Percentiles rank a stretch among this genome's conserved stretches.
Conservation (phyloP, 495 filamentous ascomycete genomes). For the Immersiella caudata region DNA sequence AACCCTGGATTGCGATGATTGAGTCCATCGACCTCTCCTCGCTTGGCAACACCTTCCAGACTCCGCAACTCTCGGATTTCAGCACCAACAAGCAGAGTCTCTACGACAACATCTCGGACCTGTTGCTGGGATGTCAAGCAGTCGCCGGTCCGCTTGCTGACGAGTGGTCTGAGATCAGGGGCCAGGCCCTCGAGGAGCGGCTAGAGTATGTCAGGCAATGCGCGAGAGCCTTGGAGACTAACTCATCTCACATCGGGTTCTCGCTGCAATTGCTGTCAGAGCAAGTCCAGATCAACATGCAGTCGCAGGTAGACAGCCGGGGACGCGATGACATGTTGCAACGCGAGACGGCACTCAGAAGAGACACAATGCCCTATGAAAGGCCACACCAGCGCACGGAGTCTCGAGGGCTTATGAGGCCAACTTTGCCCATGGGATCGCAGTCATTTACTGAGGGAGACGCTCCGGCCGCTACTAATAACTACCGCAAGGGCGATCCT, state of each 20-base stretch:
- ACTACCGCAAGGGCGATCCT: slow-evolving; percentile 67
- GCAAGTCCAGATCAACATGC: slow-evolving; percentile 59
- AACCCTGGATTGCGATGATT: slow-evolving; percentile 81
- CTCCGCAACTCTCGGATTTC: slow-evolving; percentile 85
- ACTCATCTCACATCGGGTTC: slow-evolving; percentile 83
- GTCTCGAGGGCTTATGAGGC: slow-evolving; percentile 47
- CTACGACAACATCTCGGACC: slow-evolving; percentile 89
- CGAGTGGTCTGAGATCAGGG: slow-evolving; percentile 92
- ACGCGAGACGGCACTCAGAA: slow-evolving; percentile 42
- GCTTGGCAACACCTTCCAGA: slow-evolving; percentile 73
- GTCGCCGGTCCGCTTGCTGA: slow-evolving; percentile 88
- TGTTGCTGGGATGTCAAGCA: slow-evolving; percentile 81
- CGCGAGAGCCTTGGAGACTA: slow-evolving; percentile 78
- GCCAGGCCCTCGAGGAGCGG: slow-evolving; percentile 87
- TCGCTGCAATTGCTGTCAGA: slow-evolving; percentile 86
- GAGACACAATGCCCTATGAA: slow-evolving; percentile 52
- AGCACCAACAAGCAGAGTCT: slow-evolving; percentile 85
- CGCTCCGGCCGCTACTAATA: slow-evolving; percentile 49
- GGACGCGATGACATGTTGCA: slow-evolving; percentile 44
- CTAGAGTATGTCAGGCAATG: slow-evolving; percentile 75
- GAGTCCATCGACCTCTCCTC: slow-evolving; percentile 85
- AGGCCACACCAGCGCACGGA: slow-evolving; percentile 51
- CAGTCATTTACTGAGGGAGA: slow-evolving; percentile 70
- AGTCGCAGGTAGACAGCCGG: slow-evolving; percentile 44
- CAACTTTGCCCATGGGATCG: slow-evolving; percentile 52